A percentile compares a stretch with the other conserved stretches of the same genome.
phyloP scores from a whole-genome alignment of 441 rosid species.

The Populus trichocarpa region DNA sequence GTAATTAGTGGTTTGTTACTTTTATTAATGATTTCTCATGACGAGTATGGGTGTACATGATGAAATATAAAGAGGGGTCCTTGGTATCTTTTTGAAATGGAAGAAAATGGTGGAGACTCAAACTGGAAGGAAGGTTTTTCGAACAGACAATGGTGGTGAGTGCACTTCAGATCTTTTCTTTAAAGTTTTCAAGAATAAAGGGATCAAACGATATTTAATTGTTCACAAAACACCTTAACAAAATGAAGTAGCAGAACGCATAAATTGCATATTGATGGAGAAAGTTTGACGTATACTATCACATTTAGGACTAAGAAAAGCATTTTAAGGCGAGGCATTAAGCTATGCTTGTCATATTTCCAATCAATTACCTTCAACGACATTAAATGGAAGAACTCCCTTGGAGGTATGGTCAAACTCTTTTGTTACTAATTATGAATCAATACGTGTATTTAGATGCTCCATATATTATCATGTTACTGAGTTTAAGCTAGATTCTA shows the following conservation, averaged over 20 bases:
- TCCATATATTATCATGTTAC: background rate
- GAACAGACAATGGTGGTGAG: background rate
- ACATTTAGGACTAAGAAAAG: background rate
- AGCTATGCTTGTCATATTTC: background rate
- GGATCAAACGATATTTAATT: background rate
- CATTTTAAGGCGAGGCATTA: background rate
- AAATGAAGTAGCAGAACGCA: background rate
- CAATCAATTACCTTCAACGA: background rate
- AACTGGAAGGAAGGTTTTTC: background rate
- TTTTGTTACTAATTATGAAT: background rate
- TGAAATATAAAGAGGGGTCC: background rate
- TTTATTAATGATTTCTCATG: constrained; percentile 4
- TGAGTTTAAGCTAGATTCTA: background rate
- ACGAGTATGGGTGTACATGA: background rate
- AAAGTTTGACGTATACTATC: constrained; percentile 2
- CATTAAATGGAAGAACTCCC: background rate
- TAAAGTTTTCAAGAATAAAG: background rate
- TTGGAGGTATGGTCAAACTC: background rate
- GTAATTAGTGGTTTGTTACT: background rate
- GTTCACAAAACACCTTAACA: background rate
- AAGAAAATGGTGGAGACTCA: background rate
- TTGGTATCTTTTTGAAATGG: background rate
- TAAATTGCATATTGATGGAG: background rate
- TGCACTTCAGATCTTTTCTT: background rate
- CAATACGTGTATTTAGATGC: background rate